Evolutionary conservation across 768 basidiomycete genomes (phyloP).

Genomic region (Lepiota venenata): DNA sequence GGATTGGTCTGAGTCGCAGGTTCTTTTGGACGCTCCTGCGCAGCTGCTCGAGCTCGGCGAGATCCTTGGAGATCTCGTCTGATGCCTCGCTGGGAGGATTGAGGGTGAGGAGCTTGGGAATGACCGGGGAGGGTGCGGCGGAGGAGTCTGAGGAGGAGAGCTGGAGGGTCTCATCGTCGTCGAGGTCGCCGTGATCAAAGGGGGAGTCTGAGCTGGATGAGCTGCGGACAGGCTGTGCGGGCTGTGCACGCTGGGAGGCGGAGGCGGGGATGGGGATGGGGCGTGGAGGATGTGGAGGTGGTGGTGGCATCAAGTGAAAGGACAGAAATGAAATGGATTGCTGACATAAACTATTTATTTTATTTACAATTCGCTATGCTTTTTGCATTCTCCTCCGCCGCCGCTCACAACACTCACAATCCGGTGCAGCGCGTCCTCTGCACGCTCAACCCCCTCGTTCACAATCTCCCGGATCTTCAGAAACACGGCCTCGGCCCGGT

Average conservation of each 20-base stretch:
- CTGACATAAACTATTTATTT: constrained; percentile 8
- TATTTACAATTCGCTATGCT: constrained; percentile 21
- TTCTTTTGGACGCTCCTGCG: constrained; percentile 74
- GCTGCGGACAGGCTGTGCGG: neutral
- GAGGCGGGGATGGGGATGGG: neutral
- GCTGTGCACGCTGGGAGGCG: constrained; percentile 4
- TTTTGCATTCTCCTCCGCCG: constrained; percentile 12
- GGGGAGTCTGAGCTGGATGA: constrained; percentile 8
- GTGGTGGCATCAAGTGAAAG: constrained; percentile 10
- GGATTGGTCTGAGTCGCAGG: constrained; percentile 73
- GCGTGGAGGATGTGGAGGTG: constrained; percentile 2
- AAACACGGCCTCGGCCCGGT: constrained; percentile 54
- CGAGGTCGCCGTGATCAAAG: constrained; percentile 31
- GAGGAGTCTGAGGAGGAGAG: constrained; percentile 36
- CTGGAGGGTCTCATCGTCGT: constrained; percentile 37
- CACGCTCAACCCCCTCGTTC: constrained; percentile 62
- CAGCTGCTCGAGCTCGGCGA: constrained; percentile 64
- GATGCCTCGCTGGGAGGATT: neutral
- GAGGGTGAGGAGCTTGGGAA: constrained; percentile 7
- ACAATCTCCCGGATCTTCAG: constrained; percentile 63
- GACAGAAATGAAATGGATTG: constrained; percentile 1
- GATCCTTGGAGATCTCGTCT: constrained; percentile 66
- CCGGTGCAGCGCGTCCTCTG: constrained; percentile 69
- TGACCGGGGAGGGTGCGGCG: constrained; percentile 26
- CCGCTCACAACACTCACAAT: constrained; percentile 46